phyloP scores from a whole-genome alignment of 1,139 yeast genomes.

The Yamadazyma dendronema region DNA sequence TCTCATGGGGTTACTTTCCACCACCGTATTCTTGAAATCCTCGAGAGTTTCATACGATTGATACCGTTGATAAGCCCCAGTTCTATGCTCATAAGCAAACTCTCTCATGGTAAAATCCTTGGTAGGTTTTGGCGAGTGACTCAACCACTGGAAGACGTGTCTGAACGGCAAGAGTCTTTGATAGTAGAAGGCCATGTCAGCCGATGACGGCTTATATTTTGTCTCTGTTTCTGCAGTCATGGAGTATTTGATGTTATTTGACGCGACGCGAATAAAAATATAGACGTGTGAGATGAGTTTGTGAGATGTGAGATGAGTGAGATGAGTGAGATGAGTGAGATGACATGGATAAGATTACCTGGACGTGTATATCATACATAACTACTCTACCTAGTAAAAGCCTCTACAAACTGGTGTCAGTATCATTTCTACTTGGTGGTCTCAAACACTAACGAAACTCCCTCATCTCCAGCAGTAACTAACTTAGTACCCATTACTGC shows the following conservation, averaged over 20 bases:
- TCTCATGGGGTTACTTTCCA: slow-evolving; percentile 77
- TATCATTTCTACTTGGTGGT: neutral
- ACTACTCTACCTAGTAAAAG: too few species aligned
- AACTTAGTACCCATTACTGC: slow-evolving; percentile 64
- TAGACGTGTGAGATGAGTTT: neutral
- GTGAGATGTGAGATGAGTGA: too few species aligned
- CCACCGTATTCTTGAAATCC: slow-evolving; percentile 75
- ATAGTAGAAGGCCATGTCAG: slow-evolving; percentile 77
- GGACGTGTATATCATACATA: too few species aligned
- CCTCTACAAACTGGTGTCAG: too few species aligned
- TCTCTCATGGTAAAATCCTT: slow-evolving; percentile 84
- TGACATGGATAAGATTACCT: too few species aligned
- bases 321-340: neutral
- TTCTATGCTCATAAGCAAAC: slow-evolving; percentile 84
- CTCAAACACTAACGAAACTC: slow-evolving; percentile 74
- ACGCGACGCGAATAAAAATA: slow-evolving; percentile 8
- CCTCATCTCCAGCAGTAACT: slow-evolving; percentile 97
- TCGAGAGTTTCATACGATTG: slow-evolving; percentile 66
- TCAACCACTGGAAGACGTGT: slow-evolving; percentile 80
- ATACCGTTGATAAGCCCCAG: slow-evolving; percentile 88
- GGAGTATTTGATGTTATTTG: neutral
- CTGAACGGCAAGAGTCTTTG: slow-evolving; percentile 70
- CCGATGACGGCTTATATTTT: slow-evolving; percentile 47
- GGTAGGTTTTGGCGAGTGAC: slow-evolving; percentile 73
- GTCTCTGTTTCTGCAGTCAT: slow-evolving; percentile 1